Evolutionary conservation across 2,329 filamentous ascomycete genomes (phyloP), one percentile per base, ranked within the genome.

Genomic region (Leptographium radiaticola): DNA sequence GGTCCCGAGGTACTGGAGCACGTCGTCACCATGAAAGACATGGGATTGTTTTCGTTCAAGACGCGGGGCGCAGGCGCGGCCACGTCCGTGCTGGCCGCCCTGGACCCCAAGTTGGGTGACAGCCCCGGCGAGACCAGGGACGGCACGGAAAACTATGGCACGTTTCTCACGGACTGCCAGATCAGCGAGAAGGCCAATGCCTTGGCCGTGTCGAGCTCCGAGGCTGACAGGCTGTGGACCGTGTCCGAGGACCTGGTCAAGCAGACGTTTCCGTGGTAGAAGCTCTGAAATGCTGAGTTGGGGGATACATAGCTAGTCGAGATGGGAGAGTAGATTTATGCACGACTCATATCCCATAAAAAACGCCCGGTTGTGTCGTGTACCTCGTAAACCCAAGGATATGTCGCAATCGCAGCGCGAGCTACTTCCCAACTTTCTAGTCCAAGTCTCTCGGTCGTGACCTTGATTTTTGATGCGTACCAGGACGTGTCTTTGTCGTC

Each of bases 141-240:
- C 11, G 43, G 48, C 18, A 38, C 20, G 30, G 47, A 44, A 8
- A 56, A 56, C 34, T 51, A 56, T 40, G 59, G 59, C 8, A 54
- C 55, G 25, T 74, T 70, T 58, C 57, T 73, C 44, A 63, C 64
- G 49, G 63, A 74, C 59, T 71, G 69, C 59, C 62, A 64, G 36
- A 59, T 71, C 48, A 47, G 16, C 30, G 54, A 49, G 15, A 65
- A 66, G 44, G 60, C 63, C 46, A 56, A 46, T 30, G 18, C 34
- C 15, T n/a, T 34, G 16, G 40, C 44, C 20, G 43, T 46, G 25
- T 53, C 49, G 52, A 51, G 56, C 54, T 20, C 36, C 20, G 60
- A 63, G 51, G 70, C 71, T 1, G 66, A 67, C 53, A 69, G 59
- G 59, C 60, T 73, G 46, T 74, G 71, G 72, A 62, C 62, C 33